Base-by-base conservation (phyloP, 2,329 filamentous ascomycete genomes). In the Aphanocladium album region DNA sequence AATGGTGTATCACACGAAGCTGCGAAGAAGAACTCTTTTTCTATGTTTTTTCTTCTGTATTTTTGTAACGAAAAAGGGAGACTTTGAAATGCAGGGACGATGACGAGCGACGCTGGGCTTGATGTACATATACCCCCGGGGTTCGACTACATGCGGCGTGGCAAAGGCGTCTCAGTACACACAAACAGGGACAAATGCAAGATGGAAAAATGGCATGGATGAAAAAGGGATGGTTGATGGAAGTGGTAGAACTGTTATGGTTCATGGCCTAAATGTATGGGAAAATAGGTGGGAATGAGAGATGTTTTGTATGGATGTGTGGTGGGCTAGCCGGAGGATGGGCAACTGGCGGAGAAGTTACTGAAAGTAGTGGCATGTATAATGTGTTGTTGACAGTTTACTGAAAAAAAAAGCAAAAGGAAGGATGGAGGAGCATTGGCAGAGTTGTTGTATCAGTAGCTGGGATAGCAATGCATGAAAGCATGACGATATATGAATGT, bases 51-150 rank as follows among this genome's bases (percentile, higher is more conserved):
- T 33, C 9, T 33, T 50, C 12, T 53, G 49, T 59, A 30, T 33
- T 60, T 52, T 45, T 47, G 21, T 35, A 37, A 57, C 43, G 54
- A 49, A 57, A 21, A 49, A 30, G 16, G 43, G 30, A 37, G 16
- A 35, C n/a, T 46, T 46, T 27, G 9, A 3, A 33, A 19, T 37
- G 21, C 23, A 30, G 23, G 35, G 39, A 9, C 35, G 47, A 25
- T 19, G 37, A 52, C 47, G 7, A 53, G 39, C 39, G 39, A 53
- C 57, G 57, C 47, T 53, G 49, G n/a, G 23, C 50, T 59, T 45
- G 6, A 33, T 59, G 57, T 59, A 59, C 37, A 59, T 46, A 45
- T 46, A 21, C 25, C 47, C 37, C 39, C 25, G 4, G n/a, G 47
- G 19, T 37, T 11, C 25, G 49, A 59, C 47, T 43, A 21, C 37